Percentiles rank a stretch among this genome's conserved stretches.
Evolutionary conservation across 192 early-diverging fungal species (phyloP).

Genomic region (Backusella macrospora): DNA sequence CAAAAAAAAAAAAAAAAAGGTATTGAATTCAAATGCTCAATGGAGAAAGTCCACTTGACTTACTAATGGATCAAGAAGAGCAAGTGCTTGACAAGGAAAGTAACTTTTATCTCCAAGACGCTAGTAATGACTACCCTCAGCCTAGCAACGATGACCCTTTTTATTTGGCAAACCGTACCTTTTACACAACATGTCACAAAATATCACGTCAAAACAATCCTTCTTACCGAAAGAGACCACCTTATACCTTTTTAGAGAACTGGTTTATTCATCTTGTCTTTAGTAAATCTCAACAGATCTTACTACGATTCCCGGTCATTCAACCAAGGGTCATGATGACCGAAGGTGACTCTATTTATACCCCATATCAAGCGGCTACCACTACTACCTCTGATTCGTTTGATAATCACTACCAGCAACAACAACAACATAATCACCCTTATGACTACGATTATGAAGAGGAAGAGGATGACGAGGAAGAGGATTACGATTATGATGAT

Average conservation of each 20-base stretch:
- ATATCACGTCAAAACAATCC: conserved; percentile 33
- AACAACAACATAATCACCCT: not conserved
- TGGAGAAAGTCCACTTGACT: conserved; percentile 4
- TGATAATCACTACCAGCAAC: not conserved
- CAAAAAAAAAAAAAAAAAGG: not conserved
- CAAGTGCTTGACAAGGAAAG: conserved; percentile 10
- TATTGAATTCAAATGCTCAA: conserved; percentile 9
- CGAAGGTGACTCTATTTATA: conserved; percentile 41
- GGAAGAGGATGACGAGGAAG: conserved; percentile 10
- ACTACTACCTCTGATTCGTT: not conserved
- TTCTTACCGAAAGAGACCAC: conserved; percentile 22
- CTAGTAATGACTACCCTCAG: not conserved
- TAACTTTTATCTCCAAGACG: conserved; percentile 2
- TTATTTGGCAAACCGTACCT: conserved; percentile 29
- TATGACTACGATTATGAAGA: conserved; percentile 8
- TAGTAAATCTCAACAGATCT: conserved; percentile 43
- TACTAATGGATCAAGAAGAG: conserved; percentile 11
- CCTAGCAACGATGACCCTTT: conserved; percentile 14
- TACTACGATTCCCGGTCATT: conserved; percentile 31
- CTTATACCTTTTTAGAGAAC: conserved; percentile 36
- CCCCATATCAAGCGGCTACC: conserved; percentile 25
- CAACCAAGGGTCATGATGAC: conserved; percentile 35
- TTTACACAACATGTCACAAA: conserved; percentile 32
- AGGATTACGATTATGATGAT: conserved; percentile 13
- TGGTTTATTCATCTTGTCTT: conserved; percentile 37